Evolutionary conservation across 2,329 filamentous ascomycete genomes (phyloP).

Genomic region (Monosporascus ibericus): DNA sequence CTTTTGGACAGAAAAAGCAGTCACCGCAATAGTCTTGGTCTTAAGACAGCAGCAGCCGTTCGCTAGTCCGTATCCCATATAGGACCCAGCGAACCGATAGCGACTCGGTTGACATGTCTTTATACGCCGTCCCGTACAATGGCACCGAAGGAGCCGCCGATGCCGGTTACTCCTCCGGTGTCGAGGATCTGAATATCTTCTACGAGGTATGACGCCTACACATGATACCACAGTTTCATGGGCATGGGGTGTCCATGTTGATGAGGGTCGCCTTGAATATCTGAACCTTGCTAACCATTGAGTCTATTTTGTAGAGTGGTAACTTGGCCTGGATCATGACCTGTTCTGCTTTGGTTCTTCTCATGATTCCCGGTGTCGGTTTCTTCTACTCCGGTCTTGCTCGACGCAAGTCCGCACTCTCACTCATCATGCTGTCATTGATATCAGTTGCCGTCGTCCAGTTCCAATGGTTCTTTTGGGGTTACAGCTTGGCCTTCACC

Average conservation of each 20-base stretch:
- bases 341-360: conserved; percentile 71
- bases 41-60: neutral
- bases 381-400: conserved; percentile 94
- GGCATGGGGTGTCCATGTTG: too few species aligned
- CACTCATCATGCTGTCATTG: conserved; percentile 79
- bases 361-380: conserved; percentile 91
- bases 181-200: conserved; percentile 74
- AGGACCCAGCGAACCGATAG: neutral
- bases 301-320: conserved; percentile 51
- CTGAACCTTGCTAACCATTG: conserved; percentile 1
- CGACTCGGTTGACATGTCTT: conserved; percentile 17
- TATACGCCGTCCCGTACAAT: conserved; percentile 37
- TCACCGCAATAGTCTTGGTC: neutral
- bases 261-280: too few species aligned
- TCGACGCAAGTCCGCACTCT: conserved; percentile 80
- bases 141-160: conserved; percentile 44
- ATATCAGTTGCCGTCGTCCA: conserved; percentile 73
- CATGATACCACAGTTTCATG: neutral
- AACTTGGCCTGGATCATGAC: conserved; percentile 78
- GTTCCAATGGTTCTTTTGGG: conserved; percentile 97
- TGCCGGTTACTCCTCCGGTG: conserved; percentile 41
- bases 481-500: conserved; percentile 80
- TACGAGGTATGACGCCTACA: conserved; percentile 57
- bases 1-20: neutral
- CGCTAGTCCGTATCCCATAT: neutral